Base-by-base conservation (phyloP, 257 asterid genomes). In the Salvia splendens region DNA sequence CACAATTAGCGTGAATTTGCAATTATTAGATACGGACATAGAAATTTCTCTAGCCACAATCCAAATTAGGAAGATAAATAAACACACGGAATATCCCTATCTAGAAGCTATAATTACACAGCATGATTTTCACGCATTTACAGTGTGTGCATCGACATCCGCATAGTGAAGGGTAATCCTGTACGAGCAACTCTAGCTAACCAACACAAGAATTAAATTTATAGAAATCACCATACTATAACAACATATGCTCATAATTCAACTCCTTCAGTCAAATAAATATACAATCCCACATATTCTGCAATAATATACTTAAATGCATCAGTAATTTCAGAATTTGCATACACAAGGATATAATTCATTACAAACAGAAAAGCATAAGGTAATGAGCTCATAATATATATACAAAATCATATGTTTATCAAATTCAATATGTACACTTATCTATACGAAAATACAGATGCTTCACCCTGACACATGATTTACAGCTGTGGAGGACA, bases 321-420 rank as follows among this genome's bases (percentile, higher is more conserved):
- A 12, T 12, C 36, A 5, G 16, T 5, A 4, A 40, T 35, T 70
- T 70, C 59, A 42, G 57, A 53, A 36, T 60, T 67, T 61, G 38
- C 64, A 65, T 35, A 33, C 36, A 56, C 47, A 58, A 40, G 65
- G 4, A 43, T 8, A 64, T 8, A 4, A 50, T 33, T 28, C 60
- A 49, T 64, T 32, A 57, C 33, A 38, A 70, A 41, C 59, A 48
- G 67, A 70, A 50, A 59, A 59, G 30, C 57, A 24, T 76, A 2
- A 53, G 61, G 38, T 66, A 20, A 35, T 71, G 56, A 66, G 67
- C 50, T 61, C 61, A 60, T 71, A 66, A 54, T 42, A 4, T 61
- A 42, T 14, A 63, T 5, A 61, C 55, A 60, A 38, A 36, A 30
- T 52, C 54, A 38, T 12, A 51, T 17, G 45, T 30, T 14, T 3